Conservation (phyloP, 2,329 filamentous ascomycete species). For the Colletotrichum tropicicola region DNA sequence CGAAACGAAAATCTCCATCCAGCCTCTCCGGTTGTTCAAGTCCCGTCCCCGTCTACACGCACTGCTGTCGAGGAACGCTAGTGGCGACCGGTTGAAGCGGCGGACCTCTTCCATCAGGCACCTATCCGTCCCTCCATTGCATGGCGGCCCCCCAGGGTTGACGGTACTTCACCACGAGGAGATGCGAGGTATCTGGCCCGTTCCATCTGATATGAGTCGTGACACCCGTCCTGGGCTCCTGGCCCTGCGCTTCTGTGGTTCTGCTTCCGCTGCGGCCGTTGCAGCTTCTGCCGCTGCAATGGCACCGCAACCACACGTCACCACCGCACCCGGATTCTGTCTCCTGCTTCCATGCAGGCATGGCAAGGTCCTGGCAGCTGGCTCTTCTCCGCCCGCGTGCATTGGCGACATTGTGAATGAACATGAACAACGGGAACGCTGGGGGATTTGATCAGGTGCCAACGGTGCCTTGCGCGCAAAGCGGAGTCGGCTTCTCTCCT, state of each 20-base stretch:
- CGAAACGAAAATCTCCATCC: too few species aligned
- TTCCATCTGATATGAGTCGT: background rate
- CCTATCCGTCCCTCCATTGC: slow-evolving; percentile 28
- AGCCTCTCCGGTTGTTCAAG: too few species aligned
- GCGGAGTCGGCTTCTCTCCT: slow-evolving; percentile 9
- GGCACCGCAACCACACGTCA: slow-evolving; percentile 14
- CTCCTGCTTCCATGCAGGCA: background rate
- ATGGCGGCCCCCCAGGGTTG: background rate
- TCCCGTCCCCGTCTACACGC: too few species aligned
- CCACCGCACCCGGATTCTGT: background rate
- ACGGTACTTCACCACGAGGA: background rate
- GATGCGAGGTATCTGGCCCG: background rate
- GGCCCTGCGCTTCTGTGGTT: background rate
- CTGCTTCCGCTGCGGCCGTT: background rate
- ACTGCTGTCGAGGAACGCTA: background rate
- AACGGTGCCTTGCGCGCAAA: slow-evolving; percentile 23
- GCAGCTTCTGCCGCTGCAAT: slow-evolving; percentile 5
- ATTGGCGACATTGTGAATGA: slow-evolving; percentile 26
- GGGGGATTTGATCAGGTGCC: slow-evolving; percentile 18
- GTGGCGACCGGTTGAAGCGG: slow-evolving; percentile 14
- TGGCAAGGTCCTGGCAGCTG: background rate
- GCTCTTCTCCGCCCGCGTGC: slow-evolving; percentile 14
- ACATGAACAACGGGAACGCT: slow-evolving; percentile 9
- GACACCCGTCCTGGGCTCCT: background rate
- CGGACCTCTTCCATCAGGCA: slow-evolving; percentile 9